Percentiles rank a stretch among this genome's conserved stretches.
Evolutionary conservation across 306 rosid genomes (phyloP).

Genomic region (Cicer bijugum): DNA sequence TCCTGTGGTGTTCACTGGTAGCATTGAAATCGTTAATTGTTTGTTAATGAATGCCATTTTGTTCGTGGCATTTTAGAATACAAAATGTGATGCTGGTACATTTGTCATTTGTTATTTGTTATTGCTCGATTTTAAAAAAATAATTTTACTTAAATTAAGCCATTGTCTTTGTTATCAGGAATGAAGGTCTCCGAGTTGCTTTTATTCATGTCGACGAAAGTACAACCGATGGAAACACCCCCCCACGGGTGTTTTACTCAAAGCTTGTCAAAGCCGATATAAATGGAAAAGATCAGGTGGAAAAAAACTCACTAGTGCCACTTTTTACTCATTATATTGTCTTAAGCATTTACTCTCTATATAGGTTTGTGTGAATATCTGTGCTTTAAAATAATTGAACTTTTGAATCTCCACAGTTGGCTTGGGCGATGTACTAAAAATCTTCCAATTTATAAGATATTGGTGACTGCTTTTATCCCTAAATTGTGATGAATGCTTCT

Average conservation of each 20-base stretch:
- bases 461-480: not conserved
- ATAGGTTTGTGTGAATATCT: not conserved
- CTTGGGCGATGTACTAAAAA: not conserved
- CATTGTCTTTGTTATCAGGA: conserved; percentile 54
- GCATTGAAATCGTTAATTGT: not conserved
- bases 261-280: conserved; percentile 97
- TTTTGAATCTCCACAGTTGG: not conserved
- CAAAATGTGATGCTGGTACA: not conserved
- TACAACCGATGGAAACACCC: conserved; percentile 55
- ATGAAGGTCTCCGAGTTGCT: conserved; percentile 98
- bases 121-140: not conserved
- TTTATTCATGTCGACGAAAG: conserved; percentile 86
- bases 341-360: not conserved
- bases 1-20: conserved; percentile 17
- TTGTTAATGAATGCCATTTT: conserved; percentile 18
- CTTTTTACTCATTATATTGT: conserved; percentile 4
- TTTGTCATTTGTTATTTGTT: not conserved
- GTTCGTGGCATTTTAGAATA: conserved; percentile 5
- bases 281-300: conserved; percentile 96
- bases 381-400: conserved; percentile 8
- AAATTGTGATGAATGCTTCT: not conserved
- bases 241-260: conserved; percentile 67
- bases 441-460: not conserved
- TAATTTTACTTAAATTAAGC: not conserved
- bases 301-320: conserved; percentile 9